These are phyloP conservation scores for Daldinia sp. DNA, from an alignment of 2,329 filamentous ascomycete species.

Conservation along the genomic window DNA sequence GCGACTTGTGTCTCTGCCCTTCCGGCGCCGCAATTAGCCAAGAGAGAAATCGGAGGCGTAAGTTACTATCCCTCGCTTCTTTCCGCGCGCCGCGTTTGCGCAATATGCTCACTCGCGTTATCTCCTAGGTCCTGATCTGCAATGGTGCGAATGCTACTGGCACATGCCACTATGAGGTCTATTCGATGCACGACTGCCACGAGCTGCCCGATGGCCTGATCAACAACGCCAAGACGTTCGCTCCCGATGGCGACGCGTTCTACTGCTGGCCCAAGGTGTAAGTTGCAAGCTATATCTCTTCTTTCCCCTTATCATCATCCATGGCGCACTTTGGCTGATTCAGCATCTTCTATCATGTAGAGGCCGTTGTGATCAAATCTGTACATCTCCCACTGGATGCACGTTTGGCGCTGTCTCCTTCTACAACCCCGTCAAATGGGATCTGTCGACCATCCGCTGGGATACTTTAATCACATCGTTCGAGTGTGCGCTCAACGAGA, in stretches of 20 bases:
- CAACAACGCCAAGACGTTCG: conserved; percentile 62
- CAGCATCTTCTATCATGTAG: conserved; percentile 39
- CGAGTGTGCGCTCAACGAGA: conserved; percentile 52
- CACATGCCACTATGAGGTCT: conserved; percentile 59
- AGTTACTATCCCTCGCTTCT: conserved; percentile 44
- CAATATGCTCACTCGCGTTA: conserved; percentile 10
- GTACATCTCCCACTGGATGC: conserved; percentile 65
- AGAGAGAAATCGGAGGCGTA: conserved; percentile 62
- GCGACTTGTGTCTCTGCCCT: conserved; percentile 45
- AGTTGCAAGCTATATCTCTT: conserved; percentile 28
- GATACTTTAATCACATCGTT: conserved; percentile 56
- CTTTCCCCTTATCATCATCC: background rate
- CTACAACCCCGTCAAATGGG: conserved; percentile 60
- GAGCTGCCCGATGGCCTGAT: conserved; percentile 58
- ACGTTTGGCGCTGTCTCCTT: conserved; percentile 63
- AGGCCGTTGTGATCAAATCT: conserved; percentile 57
- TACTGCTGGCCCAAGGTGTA: conserved; percentile 60
- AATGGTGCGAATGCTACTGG: conserved; percentile 64
- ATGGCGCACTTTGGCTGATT: conserved; percentile 19
- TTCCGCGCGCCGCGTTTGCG: background rate
- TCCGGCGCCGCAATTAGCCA: conserved; percentile 51
- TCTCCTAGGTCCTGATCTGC: conserved; percentile 62
- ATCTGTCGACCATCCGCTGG: conserved; percentile 62
- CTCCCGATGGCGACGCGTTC: conserved; percentile 63
- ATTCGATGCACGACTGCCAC: conserved; percentile 60